These are phyloP conservation scores for Mycena pura DNA, from an alignment of 768 basidiomycete species.

Conservation along the genomic window DNA sequence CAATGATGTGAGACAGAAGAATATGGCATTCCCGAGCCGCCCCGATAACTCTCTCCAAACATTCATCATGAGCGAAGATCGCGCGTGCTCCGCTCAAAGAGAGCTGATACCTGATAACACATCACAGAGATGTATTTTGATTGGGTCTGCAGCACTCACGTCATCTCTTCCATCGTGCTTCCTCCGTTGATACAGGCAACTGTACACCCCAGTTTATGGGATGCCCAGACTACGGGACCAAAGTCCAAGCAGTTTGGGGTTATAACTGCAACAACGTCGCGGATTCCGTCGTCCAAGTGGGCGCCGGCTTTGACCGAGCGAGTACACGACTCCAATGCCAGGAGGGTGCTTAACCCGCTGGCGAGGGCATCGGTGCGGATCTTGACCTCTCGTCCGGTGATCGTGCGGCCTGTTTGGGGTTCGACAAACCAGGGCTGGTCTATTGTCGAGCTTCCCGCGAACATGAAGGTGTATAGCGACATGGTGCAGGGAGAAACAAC, in stretches of 20 bases:
- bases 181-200: not conserved
- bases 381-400: not conserved
- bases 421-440: constrained; percentile 5
- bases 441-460: constrained; percentile 2
- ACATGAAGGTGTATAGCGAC: constrained; percentile 12
- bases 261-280: not conserved
- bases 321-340: not conserved
- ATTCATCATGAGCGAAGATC: not conserved
- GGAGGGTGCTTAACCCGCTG: not conserved
- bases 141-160: not conserved
- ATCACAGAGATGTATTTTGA: not conserved
- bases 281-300: not conserved
- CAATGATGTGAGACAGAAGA: not conserved
- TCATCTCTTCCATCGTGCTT: not conserved
- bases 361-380: not conserved
- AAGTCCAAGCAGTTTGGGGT: constrained; percentile 7
- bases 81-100: not conserved
- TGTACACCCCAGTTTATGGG: constrained; percentile 8
- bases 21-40: not conserved
- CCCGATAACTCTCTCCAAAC: not conserved
- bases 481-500: too few species aligned
- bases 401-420: not conserved
- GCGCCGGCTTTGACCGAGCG: not conserved
- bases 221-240: not conserved
- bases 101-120: not conserved